phyloP scores from a whole-genome alignment of 106 monocot genomes.

The Xerophyta viscosa region DNA sequence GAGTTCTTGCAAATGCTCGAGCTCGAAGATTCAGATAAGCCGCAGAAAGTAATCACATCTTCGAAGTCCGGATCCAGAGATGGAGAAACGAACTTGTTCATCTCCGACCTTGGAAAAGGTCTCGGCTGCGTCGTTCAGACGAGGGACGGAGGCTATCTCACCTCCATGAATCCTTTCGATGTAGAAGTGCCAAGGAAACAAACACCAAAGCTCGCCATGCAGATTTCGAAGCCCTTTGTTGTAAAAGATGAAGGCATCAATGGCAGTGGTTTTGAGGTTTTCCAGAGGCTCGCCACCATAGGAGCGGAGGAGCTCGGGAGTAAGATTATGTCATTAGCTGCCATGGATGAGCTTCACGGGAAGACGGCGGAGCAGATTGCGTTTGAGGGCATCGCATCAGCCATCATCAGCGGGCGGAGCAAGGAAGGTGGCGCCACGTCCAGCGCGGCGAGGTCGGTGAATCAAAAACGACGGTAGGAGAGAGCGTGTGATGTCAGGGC shows the following conservation, averaged over 20 bases:
- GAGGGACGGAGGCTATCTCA: constrained; percentile 79
- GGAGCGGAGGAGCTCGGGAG: constrained; percentile 42
- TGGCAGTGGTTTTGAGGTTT: constrained; percentile 55
- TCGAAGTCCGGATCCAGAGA: not conserved
- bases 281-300: constrained; percentile 49
- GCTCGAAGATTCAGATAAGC: constrained; percentile 19
- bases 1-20: constrained; percentile 80
- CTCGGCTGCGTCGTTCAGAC: constrained; percentile 73
- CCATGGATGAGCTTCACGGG: constrained; percentile 71
- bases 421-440: constrained; percentile 57
- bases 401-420: constrained; percentile 64
- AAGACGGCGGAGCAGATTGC: constrained; percentile 91
- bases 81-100: constrained; percentile 7
- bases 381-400: constrained; percentile 85
- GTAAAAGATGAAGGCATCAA: constrained; percentile 20
- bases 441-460: constrained; percentile 48
- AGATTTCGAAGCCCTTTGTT: constrained; percentile 68
- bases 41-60: too few species aligned
- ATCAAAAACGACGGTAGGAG: constrained; percentile 45
- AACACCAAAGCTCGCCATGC: constrained; percentile 74
- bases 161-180: constrained; percentile 64
- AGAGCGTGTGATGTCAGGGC: constrained; percentile 53
- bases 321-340: constrained; percentile 21
- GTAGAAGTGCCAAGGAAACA: constrained; percentile 29
- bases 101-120: constrained; percentile 82